Evolutionary conservation across 2,329 filamentous ascomycete species (phyloP).

Genomic region (Neonectria magnoliae): DNA sequence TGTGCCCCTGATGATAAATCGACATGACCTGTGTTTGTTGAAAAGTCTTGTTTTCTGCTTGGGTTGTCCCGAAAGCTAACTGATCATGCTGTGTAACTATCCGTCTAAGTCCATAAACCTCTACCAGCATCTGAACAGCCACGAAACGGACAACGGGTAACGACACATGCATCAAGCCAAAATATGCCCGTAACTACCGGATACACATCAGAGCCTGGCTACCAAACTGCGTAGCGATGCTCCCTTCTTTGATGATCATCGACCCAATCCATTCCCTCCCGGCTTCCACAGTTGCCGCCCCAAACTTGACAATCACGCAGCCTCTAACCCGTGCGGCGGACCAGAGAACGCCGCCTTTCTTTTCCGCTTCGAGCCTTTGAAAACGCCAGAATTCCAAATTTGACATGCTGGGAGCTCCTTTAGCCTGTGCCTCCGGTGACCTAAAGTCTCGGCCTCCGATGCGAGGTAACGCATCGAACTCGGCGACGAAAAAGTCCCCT

Average conservation of each 20-base stretch:
- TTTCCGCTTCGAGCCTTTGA: constrained; percentile 67
- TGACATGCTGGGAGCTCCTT: constrained; percentile 49
- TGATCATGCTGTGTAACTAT: too few relatives aligned
- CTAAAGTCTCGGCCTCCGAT: constrained; percentile 85
- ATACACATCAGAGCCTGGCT: constrained; percentile 84
- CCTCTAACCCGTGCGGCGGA: constrained; percentile 82
- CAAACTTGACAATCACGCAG: constrained; percentile 92
- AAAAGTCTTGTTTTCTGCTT: background rate
- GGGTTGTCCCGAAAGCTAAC: background rate
- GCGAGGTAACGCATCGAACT: constrained; percentile 81
- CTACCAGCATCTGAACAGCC: too few relatives aligned
- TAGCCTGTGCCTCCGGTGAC: constrained; percentile 59
- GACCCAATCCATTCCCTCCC: constrained; percentile 81
- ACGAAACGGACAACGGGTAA: background rate
- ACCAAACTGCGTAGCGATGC: constrained; percentile 76
- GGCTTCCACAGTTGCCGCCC: constrained; percentile 81
- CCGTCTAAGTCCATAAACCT: background rate
- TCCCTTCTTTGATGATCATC: constrained; percentile 81
- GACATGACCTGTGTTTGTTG: background rate
- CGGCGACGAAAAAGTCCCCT: constrained; percentile 78
- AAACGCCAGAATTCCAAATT: constrained; percentile 63
- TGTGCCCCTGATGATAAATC: background rate
- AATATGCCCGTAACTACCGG: constrained; percentile 49
- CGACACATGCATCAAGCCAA: background rate
- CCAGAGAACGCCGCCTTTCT: constrained; percentile 74